These are phyloP conservation scores for Grammothele lineata DNA, from an alignment of 768 basidiomycete species.

Conservation along the genomic window DNA sequence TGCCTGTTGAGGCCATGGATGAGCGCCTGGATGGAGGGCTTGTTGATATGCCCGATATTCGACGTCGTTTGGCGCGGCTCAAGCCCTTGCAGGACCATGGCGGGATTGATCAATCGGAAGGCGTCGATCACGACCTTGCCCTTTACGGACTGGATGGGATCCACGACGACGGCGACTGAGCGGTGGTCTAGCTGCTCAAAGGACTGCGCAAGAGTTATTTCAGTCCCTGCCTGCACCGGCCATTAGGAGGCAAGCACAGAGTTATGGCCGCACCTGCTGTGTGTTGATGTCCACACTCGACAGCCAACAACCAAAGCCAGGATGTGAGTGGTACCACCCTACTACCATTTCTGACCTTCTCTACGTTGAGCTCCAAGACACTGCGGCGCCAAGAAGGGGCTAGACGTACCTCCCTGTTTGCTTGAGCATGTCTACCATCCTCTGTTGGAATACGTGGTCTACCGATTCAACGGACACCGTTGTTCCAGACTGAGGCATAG, in stretches of 20 bases:
- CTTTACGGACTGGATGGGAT: conserved; percentile 98
- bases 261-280: conserved; percentile 63
- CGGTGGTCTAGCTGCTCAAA: conserved; percentile 93
- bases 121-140: conserved; percentile 99
- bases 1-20: conserved; percentile 97
- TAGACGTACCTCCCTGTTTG: conserved; percentile 87
- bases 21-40: conserved; percentile 97
- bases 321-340: conserved; percentile 99
- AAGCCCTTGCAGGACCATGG: conserved; percentile 83
- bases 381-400: not conserved
- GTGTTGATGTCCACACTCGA: conserved; percentile 99
- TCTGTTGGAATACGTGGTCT: conserved; percentile 97
- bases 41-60: conserved; percentile 98
- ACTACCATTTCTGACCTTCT: conserved; percentile 93
- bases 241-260: conserved; percentile 1
- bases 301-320: conserved; percentile 99
- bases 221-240: not conserved
- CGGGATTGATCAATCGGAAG: conserved; percentile 93
- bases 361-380: not conserved
- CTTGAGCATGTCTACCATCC: conserved; percentile 99
- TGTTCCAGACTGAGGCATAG: conserved; percentile 98
- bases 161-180: conserved; percentile 95
- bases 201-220: conserved; percentile 50
- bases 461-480: conserved; percentile 97
- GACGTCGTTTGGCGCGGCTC: conserved; percentile 97